Evolutionary conservation across 1,284 basidiomycete species (phyloP).

Genomic region (Fomes fomentarius): DNA sequence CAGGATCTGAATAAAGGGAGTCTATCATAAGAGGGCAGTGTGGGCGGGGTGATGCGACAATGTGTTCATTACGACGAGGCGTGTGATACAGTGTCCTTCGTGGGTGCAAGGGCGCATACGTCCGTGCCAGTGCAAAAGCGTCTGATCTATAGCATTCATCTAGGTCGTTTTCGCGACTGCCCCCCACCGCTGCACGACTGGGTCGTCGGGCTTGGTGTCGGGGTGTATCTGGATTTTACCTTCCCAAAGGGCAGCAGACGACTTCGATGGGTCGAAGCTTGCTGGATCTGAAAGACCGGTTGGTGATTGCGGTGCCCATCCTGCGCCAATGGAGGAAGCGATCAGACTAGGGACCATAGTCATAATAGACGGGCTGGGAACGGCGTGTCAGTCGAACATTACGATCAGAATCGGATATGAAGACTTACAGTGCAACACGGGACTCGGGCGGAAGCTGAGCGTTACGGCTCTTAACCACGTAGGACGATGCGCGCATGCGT

Average conservation of each 20-base stretch:
- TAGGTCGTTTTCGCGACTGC: slow-evolving; percentile 19
- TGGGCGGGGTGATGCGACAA: background rate
- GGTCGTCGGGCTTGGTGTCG: slow-evolving; percentile 65
- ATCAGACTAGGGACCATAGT: slow-evolving; percentile 90
- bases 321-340: slow-evolving; percentile 84
- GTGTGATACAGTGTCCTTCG: background rate
- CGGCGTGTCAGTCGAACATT: slow-evolving; percentile 25
- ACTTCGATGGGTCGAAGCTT: slow-evolving; percentile 74
- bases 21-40: background rate
- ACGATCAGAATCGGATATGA: slow-evolving; percentile 10
- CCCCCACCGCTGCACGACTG: slow-evolving; percentile 46
- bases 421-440: slow-evolving; percentile 35
- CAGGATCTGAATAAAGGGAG: too few relatives aligned
- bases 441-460: slow-evolving; percentile 56
- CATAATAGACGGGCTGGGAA: slow-evolving; percentile 64
- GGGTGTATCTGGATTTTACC: slow-evolving; percentile 88
- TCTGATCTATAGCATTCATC: slow-evolving; percentile 11
- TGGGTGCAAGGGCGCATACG: slow-evolving; percentile 12
- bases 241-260: slow-evolving; percentile 79
- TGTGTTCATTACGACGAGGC: slow-evolving; percentile 2
- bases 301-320: slow-evolving; percentile 60
- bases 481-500: slow-evolving; percentile 80
- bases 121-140: slow-evolving; percentile 15
- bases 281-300: slow-evolving; percentile 78
- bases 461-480: slow-evolving; percentile 79